These are phyloP conservation scores for Metschnikowia similis DNA, from an alignment of 805 yeast genomes.

Conservation along the genomic window DNA sequence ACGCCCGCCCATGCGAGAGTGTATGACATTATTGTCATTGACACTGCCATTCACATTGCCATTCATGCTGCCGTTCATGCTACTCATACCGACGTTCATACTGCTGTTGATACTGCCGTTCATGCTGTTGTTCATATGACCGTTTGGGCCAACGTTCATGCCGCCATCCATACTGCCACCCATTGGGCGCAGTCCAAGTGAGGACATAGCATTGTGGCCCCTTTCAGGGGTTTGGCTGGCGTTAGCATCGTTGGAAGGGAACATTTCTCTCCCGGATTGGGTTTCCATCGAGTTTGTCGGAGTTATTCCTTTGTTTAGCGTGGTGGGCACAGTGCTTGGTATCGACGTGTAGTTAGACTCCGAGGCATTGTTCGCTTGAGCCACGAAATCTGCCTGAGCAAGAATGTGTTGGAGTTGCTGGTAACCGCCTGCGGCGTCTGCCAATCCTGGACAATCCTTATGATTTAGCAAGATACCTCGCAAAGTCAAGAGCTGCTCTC, in stretches of 20 bases:
- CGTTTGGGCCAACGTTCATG: too few species aligned
- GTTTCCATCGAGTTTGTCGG: background rate
- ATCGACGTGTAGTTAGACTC: slow-evolving; percentile 25
- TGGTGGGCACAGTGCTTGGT: slow-evolving; percentile 39
- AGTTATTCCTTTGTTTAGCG: slow-evolving; percentile 18
- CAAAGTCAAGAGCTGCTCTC: slow-evolving; percentile 53
- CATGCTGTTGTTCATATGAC: too few species aligned
- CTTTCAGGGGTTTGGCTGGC: background rate
- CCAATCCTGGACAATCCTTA: slow-evolving; percentile 43
- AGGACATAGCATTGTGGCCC: background rate
- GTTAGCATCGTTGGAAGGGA: background rate
- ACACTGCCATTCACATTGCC: background rate
- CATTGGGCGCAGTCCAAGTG: background rate
- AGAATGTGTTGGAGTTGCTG: slow-evolving; percentile 43
- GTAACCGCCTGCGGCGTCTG: slow-evolving; percentile 44
- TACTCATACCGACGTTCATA: too few species aligned
- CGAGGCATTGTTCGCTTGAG: slow-evolving; percentile 23
- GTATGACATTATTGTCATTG: background rate
- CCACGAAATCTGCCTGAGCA: slow-evolving; percentile 28
- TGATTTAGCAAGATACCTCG: slow-evolving; percentile 47
- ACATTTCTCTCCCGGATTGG: slow-evolving; percentile 1
- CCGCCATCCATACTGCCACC: background rate
- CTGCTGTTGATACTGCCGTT: too few species aligned
- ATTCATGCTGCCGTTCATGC: too few species aligned
- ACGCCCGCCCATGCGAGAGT: slow-evolving; percentile 1